phyloP scores from a whole-genome alignment of 495 filamentous ascomycete genomes.

The Daldinia bambusicola region DNA sequence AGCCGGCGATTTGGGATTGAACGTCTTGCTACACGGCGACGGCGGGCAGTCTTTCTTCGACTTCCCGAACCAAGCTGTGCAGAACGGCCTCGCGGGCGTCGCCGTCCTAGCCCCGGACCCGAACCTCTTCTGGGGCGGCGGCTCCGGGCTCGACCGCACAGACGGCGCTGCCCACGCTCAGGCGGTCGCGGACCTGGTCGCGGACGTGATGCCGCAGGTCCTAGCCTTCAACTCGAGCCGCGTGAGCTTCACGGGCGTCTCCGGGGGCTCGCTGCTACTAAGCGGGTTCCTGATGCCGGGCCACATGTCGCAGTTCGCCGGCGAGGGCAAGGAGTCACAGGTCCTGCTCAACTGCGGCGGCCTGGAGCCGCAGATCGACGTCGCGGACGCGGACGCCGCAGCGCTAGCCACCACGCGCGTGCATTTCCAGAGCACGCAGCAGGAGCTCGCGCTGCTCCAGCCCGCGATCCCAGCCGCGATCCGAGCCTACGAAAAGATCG shows the following conservation, averaged over 20 bases:
- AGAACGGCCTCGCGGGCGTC: slow-evolving; percentile 57
- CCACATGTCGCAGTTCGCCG: slow-evolving; percentile 55
- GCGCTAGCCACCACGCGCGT: slow-evolving; percentile 52
- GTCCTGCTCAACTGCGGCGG: slow-evolving; percentile 62
- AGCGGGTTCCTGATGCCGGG: slow-evolving; percentile 62
- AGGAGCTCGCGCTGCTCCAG: slow-evolving; percentile 57
- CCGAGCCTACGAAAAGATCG: slow-evolving; percentile 58
- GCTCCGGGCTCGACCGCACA: slow-evolving; percentile 56
- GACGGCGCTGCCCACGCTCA: slow-evolving; percentile 62
- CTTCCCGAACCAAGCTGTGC: slow-evolving; percentile 63
- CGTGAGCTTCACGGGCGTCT: slow-evolving; percentile 61
- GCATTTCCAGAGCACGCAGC: slow-evolving; percentile 62
- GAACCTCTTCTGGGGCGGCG: slow-evolving; percentile 64
- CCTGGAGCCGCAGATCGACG: slow-evolving; percentile 57
- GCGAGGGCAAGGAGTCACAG: slow-evolving; percentile 45
- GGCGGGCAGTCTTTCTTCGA: slow-evolving; percentile 67
- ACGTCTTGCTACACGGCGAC: slow-evolving; percentile 64
- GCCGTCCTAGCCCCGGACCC: slow-evolving; percentile 60
- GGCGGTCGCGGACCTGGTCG: slow-evolving; percentile 57
- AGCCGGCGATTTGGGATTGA: slow-evolving; percentile 53
- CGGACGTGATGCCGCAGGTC: slow-evolving; percentile 53
- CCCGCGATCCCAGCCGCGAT: slow-evolving; percentile 58
- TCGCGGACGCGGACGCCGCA: slow-evolving; percentile 47
- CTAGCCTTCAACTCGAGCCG: slow-evolving; percentile 56
- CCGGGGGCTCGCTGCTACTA: slow-evolving; percentile 57